Conservation (phyloP, 768 basidiomycete genomes). For the Zangia roseola region DNA sequence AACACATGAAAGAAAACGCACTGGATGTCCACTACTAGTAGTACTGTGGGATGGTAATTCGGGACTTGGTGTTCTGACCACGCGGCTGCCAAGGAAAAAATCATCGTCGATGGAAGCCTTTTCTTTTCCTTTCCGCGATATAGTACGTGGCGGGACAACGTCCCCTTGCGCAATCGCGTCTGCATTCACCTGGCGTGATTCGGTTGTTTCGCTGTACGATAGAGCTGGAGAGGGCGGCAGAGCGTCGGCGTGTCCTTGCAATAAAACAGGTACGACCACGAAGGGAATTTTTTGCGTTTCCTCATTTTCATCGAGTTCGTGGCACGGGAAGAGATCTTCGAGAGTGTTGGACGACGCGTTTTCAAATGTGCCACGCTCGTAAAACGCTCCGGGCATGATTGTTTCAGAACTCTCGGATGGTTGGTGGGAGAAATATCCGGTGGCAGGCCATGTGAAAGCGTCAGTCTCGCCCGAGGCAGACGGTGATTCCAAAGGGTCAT, state of each 20-base stretch:
- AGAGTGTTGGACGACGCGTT: constrained; percentile 15
- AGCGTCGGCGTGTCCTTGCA: constrained; percentile 7
- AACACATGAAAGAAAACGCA: constrained; percentile 1
- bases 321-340: constrained; percentile 8
- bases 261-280: constrained; percentile 12
- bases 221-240: constrained; percentile 1
- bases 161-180: neutral
- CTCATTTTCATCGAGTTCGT: neutral
- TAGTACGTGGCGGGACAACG: constrained; percentile 2
- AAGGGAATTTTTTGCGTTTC: constrained; percentile 10
- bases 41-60: neutral
- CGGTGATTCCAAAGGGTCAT: neutral
- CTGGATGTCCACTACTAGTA: neutral
- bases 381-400: neutral
- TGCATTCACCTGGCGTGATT: neutral
- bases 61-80: constrained; percentile 1
- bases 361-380: constrained; percentile 2
- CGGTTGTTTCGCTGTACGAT: neutral
- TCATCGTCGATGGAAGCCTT: neutral
- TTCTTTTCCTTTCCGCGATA: constrained; percentile 16
- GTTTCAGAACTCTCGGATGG: constrained; percentile 4
- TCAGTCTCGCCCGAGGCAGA: neutral
- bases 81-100: neutral
- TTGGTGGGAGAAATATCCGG: neutral
- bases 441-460: neutral